Evolutionary conservation across 176 grass and related monocot species (phyloP).

Genomic region (Triticum monococcum): DNA sequence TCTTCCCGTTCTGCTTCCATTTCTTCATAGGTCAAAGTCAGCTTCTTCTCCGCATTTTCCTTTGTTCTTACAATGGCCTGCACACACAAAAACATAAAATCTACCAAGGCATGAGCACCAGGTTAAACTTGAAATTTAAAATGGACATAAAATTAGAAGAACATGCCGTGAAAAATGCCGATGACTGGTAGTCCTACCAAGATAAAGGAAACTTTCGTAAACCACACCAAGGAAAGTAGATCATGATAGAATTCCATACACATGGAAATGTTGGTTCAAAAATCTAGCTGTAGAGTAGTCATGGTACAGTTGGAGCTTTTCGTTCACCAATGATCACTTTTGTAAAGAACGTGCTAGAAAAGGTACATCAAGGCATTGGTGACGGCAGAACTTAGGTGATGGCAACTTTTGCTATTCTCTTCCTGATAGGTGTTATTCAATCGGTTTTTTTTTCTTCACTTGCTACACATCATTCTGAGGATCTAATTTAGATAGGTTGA

Average conservation of each 20-base stretch:
- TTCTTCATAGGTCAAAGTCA: slow-evolving; percentile 94
- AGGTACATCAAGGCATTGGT: not conserved
- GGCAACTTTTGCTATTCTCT: not conserved
- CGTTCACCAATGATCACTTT: not conserved
- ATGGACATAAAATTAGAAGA: not conserved
- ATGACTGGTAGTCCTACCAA: not conserved
- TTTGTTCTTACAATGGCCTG: slow-evolving; percentile 81
- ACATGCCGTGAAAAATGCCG: not conserved
- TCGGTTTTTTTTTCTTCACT: not conserved
- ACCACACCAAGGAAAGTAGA: not conserved
- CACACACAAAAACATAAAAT: not conserved
- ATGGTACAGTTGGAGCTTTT: not conserved
- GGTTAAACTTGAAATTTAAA: no score
- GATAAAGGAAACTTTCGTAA: not conserved
- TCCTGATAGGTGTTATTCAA: not conserved
- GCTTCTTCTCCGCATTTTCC: slow-evolving; percentile 97
- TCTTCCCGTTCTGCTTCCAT: slow-evolving; percentile 99
- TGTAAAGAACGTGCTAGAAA: not conserved
- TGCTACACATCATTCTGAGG: not conserved
- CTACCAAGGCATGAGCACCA: no score
- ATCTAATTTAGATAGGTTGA: not conserved
- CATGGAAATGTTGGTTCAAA: not conserved
- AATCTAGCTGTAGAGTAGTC: slow-evolving; percentile 3
- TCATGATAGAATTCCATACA: not conserved
- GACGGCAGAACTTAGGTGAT: not conserved